phyloP scores from a whole-genome alignment of 2,329 filamentous ascomycete species.

The Epichloe scottii region DNA sequence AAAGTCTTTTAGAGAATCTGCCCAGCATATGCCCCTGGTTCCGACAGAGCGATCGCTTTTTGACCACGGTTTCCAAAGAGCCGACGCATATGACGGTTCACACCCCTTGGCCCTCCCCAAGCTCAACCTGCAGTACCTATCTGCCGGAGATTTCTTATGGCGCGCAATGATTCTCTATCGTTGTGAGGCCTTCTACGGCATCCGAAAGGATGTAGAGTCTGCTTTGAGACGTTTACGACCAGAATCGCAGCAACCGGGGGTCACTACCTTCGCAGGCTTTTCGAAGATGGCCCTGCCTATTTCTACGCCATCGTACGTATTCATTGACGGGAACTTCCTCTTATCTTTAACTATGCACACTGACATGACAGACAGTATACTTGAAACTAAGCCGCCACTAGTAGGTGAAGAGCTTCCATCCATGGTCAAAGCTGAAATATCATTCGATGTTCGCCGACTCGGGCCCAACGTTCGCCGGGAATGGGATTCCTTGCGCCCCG shows the following conservation, averaged over 20 bases:
- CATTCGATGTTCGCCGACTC: constrained; percentile 71
- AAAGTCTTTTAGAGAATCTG: constrained; percentile 69
- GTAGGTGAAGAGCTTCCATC: constrained; percentile 80
- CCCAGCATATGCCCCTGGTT: constrained; percentile 58
- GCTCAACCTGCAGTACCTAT: constrained; percentile 88
- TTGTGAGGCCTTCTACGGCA: constrained; percentile 85
- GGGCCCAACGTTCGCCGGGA: constrained; percentile 64
- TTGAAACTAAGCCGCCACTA: constrained; percentile 71
- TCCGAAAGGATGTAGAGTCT: constrained; percentile 81
- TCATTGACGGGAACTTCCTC: not conserved
- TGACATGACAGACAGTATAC: constrained; percentile 36
- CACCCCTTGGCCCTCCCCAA: constrained; percentile 84
- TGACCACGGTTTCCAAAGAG: constrained; percentile 63
- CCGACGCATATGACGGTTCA: constrained; percentile 79
- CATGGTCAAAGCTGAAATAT: constrained; percentile 73
- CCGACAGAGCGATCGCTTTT: constrained; percentile 78
- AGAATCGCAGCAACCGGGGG: constrained; percentile 48
- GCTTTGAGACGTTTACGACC: constrained; percentile 70
- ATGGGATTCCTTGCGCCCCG: constrained; percentile 78
- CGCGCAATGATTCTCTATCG: constrained; percentile 80
- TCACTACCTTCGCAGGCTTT: constrained; percentile 65
- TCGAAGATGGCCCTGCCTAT: constrained; percentile 90
- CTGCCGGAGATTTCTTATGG: constrained; percentile 94
- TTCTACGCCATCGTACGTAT: constrained; percentile 53
- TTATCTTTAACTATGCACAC: not conserved